A percentile compares a stretch with the other conserved stretches of the same genome.
phyloP scores from a whole-genome alignment of 257 asterid species.

The Echites panduratus region DNA sequence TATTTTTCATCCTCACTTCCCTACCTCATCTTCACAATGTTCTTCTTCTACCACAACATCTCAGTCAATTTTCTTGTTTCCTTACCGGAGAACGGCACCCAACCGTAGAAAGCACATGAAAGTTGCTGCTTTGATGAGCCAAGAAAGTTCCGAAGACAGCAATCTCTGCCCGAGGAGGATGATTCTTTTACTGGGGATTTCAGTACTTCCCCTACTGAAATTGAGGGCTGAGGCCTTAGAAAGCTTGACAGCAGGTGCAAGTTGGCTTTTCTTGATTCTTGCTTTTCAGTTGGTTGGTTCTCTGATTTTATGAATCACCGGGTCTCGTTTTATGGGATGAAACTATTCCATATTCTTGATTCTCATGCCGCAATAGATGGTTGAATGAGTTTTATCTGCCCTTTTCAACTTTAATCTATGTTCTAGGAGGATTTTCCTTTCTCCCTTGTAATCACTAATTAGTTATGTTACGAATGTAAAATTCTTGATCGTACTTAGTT shows the following conservation, averaged over 20 bases:
- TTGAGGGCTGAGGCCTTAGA: slow-evolving; percentile 36
- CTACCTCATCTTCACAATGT: slow-evolving; percentile 24
- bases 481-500: background rate
- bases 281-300: background rate
- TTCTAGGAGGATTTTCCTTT: background rate
- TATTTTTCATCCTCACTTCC: slow-evolving; percentile 27
- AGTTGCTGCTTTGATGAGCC: slow-evolving; percentile 28
- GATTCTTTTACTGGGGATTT: slow-evolving; percentile 53
- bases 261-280: background rate
- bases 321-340: background rate
- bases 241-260: slow-evolving; percentile 35
- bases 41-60: slow-evolving; percentile 30
- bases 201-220: slow-evolving; percentile 44
- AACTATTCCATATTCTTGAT: background rate
- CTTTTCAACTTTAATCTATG: background rate
- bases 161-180: slow-evolving; percentile 40
- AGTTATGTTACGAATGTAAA: background rate
- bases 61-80: slow-evolving; percentile 18
- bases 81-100: slow-evolving; percentile 27
- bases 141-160: slow-evolving; percentile 29
- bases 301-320: background rate
- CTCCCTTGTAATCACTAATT: background rate
- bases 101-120: slow-evolving; percentile 22
- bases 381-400: background rate
- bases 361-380: background rate